Evolutionary conservation across 2,329 filamentous ascomycete genomes (phyloP).

Genomic region (Raffaelea arxii): DNA sequence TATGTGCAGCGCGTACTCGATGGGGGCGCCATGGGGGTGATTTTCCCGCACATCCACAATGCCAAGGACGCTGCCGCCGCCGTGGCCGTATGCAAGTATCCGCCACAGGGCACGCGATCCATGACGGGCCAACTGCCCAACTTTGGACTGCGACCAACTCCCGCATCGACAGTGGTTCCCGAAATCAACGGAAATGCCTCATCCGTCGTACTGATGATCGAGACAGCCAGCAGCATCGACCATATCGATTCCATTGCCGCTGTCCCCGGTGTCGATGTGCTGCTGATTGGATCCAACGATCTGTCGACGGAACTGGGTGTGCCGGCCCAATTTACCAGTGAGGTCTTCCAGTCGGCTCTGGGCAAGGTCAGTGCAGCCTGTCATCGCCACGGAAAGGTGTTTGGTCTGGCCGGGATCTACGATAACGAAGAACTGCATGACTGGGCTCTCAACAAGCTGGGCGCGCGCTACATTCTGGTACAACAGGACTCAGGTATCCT

Average conservation of each 20-base stretch:
- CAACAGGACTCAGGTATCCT: background rate
- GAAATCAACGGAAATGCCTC: constrained; percentile 16
- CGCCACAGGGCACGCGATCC: constrained; percentile 14
- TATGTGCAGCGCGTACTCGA: constrained; percentile 23
- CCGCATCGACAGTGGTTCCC: constrained; percentile 13
- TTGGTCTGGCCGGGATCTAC: constrained; percentile 17
- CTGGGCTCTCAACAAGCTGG: background rate
- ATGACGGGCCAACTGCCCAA: constrained; percentile 16
- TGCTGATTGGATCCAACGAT: constrained; percentile 23
- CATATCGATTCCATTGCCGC: constrained; percentile 21
- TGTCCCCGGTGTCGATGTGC: constrained; percentile 19
- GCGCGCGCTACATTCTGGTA: background rate
- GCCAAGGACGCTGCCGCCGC: constrained; percentile 17
- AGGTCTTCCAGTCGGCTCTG: constrained; percentile 11
- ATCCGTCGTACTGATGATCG: constrained; percentile 19
- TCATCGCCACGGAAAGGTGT: constrained; percentile 13
- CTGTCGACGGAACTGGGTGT: constrained; percentile 18
- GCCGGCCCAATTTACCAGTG: constrained; percentile 14
- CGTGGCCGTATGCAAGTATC: constrained; percentile 18
- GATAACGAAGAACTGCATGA: constrained; percentile 4
- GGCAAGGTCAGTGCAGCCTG: constrained; percentile 12
- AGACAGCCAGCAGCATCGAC: constrained; percentile 15
- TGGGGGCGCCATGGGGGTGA: constrained; percentile 21
- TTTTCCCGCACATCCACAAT: constrained; percentile 20
- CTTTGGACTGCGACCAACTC: constrained; percentile 16